Conservation (phyloP, 106 monocot genomes). For the Agapanthus africanus region DNA sequence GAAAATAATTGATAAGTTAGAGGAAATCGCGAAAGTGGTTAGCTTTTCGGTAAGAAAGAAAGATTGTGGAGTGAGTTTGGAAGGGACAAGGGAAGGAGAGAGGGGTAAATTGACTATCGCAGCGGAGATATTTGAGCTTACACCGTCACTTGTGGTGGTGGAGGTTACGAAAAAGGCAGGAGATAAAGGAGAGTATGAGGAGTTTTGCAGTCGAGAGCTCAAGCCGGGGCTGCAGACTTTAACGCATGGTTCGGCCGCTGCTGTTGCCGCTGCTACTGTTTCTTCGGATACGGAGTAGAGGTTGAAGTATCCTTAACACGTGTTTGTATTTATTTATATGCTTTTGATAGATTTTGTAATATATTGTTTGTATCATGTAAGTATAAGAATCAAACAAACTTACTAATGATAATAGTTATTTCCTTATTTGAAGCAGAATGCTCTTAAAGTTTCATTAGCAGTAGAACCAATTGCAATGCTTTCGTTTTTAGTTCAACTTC, state of each 20-base stretch:
- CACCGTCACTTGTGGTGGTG: constrained; percentile 11
- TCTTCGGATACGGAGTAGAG: neutral
- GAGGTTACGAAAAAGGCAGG: constrained; percentile 15
- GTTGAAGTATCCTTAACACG: too few relatives aligned
- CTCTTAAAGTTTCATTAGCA: too few relatives aligned
- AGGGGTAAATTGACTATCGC: constrained; percentile 11
- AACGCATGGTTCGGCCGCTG: neutral
- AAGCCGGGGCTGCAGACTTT: neutral
- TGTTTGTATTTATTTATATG: too few relatives aligned
- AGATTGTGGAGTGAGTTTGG: constrained; percentile 15
- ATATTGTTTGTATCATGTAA: too few relatives aligned
- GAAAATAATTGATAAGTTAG: constrained; percentile 10
- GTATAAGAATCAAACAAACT: too few relatives aligned
- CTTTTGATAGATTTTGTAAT: too few relatives aligned
- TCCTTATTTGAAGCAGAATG: too few relatives aligned
- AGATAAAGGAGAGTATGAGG: constrained; percentile 34
- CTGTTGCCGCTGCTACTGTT: neutral
- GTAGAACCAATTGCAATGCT: too few relatives aligned
- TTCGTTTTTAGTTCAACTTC: too few relatives aligned
- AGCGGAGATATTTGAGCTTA: constrained; percentile 18
- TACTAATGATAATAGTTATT: too few relatives aligned
- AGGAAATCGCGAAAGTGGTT: constrained; percentile 11
- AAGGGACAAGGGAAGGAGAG: constrained; percentile 19
- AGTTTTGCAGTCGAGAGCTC: constrained; percentile 20
- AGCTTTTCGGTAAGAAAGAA: constrained; percentile 17